phyloP scores from a whole-genome alignment of 495 filamentous ascomycete species.

The Penicillium herquei region DNA sequence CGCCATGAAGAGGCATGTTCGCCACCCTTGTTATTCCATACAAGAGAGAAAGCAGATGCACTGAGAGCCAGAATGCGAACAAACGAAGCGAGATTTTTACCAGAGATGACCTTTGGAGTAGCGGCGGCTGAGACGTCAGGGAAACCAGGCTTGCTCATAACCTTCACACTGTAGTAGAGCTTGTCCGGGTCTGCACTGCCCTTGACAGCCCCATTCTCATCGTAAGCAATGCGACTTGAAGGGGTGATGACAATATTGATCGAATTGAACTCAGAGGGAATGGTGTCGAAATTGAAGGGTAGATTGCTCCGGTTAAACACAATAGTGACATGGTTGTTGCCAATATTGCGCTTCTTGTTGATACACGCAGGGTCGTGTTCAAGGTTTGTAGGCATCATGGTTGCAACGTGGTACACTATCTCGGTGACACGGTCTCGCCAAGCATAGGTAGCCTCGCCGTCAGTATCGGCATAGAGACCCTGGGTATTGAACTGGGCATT shows the following conservation, averaged over 20 bases:
- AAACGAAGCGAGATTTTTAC: slow-evolving; percentile 76
- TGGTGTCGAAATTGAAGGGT: slow-evolving; percentile 85
- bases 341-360: slow-evolving; percentile 91
- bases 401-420: slow-evolving; percentile 92
- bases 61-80: slow-evolving; percentile 90
- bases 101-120: slow-evolving; percentile 80
- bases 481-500: slow-evolving; percentile 89
- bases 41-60: slow-evolving; percentile 86
- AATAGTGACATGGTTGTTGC: slow-evolving; percentile 98
- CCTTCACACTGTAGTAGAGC: slow-evolving; percentile 78
- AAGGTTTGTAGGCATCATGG: slow-evolving; percentile 90
- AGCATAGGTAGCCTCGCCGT: slow-evolving; percentile 83
- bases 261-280: slow-evolving; percentile 90
- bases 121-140: slow-evolving; percentile 87
- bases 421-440: slow-evolving; percentile 95
- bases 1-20: slow-evolving; percentile 91
- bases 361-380: slow-evolving; percentile 71
- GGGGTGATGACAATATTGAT: slow-evolving; percentile 96
- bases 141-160: slow-evolving; percentile 80
- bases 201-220: slow-evolving; percentile 22
- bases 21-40: slow-evolving; percentile 81
- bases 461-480: slow-evolving; percentile 79
- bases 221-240: slow-evolving; percentile 55
- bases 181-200: slow-evolving; percentile 35
- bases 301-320: slow-evolving; percentile 93